Percentiles rank a stretch among this genome's conserved stretches.
Evolutionary conservation across 441 rosid species (phyloP).

Genomic region (Erodium chrysanthum): DNA sequence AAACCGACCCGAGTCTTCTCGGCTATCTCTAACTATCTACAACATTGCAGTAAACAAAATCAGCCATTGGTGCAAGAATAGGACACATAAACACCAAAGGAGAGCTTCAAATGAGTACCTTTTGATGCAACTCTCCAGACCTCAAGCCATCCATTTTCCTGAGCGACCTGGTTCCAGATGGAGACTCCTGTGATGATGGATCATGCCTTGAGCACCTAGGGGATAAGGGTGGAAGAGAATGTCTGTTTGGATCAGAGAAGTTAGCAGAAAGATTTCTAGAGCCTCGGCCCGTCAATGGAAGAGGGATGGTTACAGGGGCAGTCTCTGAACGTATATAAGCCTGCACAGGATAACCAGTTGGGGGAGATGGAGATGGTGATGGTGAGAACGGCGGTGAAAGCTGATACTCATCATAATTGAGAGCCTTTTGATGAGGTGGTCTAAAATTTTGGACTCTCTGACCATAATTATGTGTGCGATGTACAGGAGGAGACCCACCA

Average conservation of each 20-base stretch:
- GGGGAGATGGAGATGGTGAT: conserved; percentile 57
- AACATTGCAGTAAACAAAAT: conserved; percentile 13
- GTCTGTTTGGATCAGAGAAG: conserved; percentile 66
- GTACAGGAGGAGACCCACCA: conserved; percentile 44
- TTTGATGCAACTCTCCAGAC: conserved; percentile 57
- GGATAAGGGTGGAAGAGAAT: conserved; percentile 73
- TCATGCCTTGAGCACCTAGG: conserved; percentile 61
- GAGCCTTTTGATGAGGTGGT: conserved; percentile 26
- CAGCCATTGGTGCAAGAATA: conserved; percentile 16
- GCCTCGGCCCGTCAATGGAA: conserved; percentile 34
- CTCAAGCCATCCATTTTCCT: conserved; percentile 42
- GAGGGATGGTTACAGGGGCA: conserved; percentile 75
- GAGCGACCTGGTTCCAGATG: conserved; percentile 51
- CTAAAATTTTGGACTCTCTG: conserved; percentile 34
- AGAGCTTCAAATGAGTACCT: conserved; percentile 33
- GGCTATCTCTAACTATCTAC: conserved; percentile 52
- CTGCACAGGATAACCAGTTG: conserved; percentile 36
- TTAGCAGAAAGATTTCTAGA: conserved; percentile 53
- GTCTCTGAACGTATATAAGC: conserved; percentile 46
- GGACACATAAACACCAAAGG: not conserved
- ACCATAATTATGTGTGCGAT: conserved; percentile 13
- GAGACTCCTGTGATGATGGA: conserved; percentile 67
- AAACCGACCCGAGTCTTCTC: conserved; percentile 76
- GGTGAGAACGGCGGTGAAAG: conserved; percentile 85
- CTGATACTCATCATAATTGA: conserved; percentile 52